Evolutionary conservation across 1,139 yeast species (phyloP).

Genomic region (Pichia sp.): DNA sequence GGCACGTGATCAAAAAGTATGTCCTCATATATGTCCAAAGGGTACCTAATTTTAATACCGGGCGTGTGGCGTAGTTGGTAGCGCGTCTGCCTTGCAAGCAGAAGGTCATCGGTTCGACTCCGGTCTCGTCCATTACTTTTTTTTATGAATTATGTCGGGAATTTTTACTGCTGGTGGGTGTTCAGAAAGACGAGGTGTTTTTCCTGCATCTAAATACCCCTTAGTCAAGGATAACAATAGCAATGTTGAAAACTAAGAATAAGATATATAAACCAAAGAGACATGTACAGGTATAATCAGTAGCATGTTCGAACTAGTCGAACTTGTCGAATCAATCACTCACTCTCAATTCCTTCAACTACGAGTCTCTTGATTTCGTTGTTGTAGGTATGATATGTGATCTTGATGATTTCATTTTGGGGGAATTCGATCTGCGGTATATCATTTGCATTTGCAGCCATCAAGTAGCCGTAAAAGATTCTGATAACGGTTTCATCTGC

Average conservation of each 20-base stretch:
- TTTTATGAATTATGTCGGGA: too few species aligned
- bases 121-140: conserved; percentile 49
- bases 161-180: too few species aligned
- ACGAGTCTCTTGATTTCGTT: conserved; percentile 56
- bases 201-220: too few species aligned
- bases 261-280: too few species aligned
- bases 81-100: conserved; percentile 66
- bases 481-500: conserved; percentile 90
- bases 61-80: conserved; percentile 73
- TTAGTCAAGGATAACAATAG: too few species aligned
- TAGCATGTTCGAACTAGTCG: too few species aligned
- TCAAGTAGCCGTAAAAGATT: conserved; percentile 86
- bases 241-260: too few species aligned
- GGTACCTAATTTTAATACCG: too few species aligned
- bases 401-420: conserved; percentile 76
- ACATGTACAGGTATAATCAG: too few species aligned
- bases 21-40: too few species aligned
- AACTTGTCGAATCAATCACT: not conserved
- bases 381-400: conserved; percentile 81
- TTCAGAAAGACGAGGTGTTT: too few species aligned
- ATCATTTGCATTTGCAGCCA: conserved; percentile 85
- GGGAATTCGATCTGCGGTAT: conserved; percentile 76
- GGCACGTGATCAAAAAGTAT: too few species aligned
- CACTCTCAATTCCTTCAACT: conserved; percentile 27
- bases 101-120: conserved; percentile 64